A percentile compares a stretch with the other conserved stretches of the same genome.
Evolutionary conservation across 1,284 basidiomycete species (phyloP).

Genomic region (Neotropicomus parvogracilis): DNA sequence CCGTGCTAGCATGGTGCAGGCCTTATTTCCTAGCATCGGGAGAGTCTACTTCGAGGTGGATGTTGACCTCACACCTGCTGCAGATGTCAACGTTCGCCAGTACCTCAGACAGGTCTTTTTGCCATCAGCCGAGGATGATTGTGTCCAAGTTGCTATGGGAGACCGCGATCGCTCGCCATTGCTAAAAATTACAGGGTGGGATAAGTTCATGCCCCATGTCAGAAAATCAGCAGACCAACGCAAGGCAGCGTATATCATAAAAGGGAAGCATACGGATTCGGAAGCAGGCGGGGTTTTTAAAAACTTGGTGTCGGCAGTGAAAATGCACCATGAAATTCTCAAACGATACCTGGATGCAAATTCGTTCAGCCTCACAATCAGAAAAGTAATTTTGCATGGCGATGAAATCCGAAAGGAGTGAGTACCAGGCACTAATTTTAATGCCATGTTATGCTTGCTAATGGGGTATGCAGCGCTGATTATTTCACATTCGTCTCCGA

Average conservation of each 20-base stretch:
- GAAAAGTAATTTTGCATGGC: too few relatives aligned
- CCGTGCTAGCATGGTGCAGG: constrained; percentile 5
- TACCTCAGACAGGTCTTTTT: constrained; percentile 6
- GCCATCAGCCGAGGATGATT: neutral
- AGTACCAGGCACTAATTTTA: constrained; percentile 4
- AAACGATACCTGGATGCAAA: too few relatives aligned
- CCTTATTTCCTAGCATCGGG: constrained; percentile 2
- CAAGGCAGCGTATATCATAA: neutral
- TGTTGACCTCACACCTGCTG: neutral
- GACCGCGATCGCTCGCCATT: constrained; percentile 1
- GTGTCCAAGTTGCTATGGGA: neutral
- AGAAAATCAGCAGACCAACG: constrained; percentile 2
- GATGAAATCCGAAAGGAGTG: too few relatives aligned
- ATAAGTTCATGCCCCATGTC: constrained; percentile 3
- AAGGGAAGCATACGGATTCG: neutral
- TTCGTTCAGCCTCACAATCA: too few relatives aligned
- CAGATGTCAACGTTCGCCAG: constrained; percentile 1
- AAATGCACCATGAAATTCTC: constrained; percentile 8
- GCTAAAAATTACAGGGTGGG: constrained; percentile 10
- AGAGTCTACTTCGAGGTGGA: constrained; percentile 12
- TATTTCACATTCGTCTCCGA: constrained; percentile 3
- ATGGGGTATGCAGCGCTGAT: neutral
- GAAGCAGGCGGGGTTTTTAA: constrained; percentile 1
- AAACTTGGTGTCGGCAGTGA: neutral
- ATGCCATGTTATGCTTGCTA: too few relatives aligned